These are phyloP conservation scores for Microbotryomycetes sp. DNA, from an alignment of 1,284 basidiomycete genomes.

Conservation along the genomic window DNA sequence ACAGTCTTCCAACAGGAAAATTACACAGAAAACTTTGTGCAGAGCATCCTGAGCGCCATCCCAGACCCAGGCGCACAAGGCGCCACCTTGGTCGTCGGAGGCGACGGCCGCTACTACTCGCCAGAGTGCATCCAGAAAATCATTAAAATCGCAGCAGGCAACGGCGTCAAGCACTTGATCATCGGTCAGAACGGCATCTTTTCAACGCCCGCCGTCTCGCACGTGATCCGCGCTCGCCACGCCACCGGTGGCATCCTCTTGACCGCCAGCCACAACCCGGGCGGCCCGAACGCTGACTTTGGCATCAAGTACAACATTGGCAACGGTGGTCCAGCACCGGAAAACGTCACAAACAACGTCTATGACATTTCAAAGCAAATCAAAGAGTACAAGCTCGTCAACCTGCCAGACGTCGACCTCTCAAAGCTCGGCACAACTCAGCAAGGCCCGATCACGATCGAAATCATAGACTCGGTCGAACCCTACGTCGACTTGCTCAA, in stretches of 20 bases:
- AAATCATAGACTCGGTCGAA: constrained; percentile 87
- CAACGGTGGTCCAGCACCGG: constrained; percentile 94
- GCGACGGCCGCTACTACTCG: constrained; percentile 91
- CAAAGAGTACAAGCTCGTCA: constrained; percentile 73
- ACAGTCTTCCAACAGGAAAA: constrained; percentile 76
- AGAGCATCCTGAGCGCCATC: constrained; percentile 89
- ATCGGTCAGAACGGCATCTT: constrained; percentile 84
- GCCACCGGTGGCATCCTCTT: constrained; percentile 94
- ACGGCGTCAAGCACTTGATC: constrained; percentile 72
- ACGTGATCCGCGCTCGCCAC: constrained; percentile 91
- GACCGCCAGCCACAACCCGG: constrained; percentile 97
- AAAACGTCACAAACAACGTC: constrained; percentile 88
- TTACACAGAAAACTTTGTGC: constrained; percentile 98
- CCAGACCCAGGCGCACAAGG: constrained; percentile 58
- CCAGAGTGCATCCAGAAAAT: constrained; percentile 51
- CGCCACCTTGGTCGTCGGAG: constrained; percentile 86
- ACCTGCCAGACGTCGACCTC: constrained; percentile 71
- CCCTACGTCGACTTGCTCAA: constrained; percentile 82
- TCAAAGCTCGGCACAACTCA: constrained; percentile 69
- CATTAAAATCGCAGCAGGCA: constrained; percentile 37
- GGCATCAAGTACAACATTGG: constrained; percentile 99
- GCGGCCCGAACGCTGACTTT: constrained; percentile 94
- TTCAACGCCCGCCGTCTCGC: constrained; percentile 93
- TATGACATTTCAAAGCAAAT: constrained; percentile 85
- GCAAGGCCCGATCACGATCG: constrained; percentile 76